Evolutionary conservation across 495 filamentous ascomycete genomes (phyloP).

Genomic region (Hapsidospora chrysogenum): DNA sequence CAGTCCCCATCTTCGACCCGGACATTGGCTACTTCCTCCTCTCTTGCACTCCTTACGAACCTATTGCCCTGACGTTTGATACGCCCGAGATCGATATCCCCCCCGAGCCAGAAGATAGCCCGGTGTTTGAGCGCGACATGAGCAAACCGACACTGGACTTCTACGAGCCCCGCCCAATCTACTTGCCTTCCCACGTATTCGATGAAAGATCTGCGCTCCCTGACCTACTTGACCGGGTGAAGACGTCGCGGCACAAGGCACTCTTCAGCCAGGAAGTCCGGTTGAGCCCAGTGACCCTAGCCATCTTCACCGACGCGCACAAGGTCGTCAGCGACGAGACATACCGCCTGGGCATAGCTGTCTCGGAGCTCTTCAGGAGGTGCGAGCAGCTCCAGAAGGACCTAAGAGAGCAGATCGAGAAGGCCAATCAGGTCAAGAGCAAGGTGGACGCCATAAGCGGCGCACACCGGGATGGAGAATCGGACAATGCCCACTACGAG

Average conservation of each 20-base stretch:
- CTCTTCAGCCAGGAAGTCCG: slow-evolving; percentile 54
- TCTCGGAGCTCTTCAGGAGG: slow-evolving; percentile 65
- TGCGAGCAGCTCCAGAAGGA: slow-evolving; percentile 59
- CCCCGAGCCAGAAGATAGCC: slow-evolving; percentile 14
- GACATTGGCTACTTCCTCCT: slow-evolving; percentile 69
- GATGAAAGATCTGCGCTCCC: slow-evolving; percentile 42
- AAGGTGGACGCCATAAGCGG: slow-evolving; percentile 50
- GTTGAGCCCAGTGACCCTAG: slow-evolving; percentile 57
- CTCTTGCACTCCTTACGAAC: slow-evolving; percentile 44
- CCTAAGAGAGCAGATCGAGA: slow-evolving; percentile 51
- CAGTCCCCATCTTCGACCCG: slow-evolving; percentile 50
- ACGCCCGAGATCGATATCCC: slow-evolving; percentile 31
- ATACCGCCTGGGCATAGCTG: slow-evolving; percentile 49
- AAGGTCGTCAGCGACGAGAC: slow-evolving; percentile 60
- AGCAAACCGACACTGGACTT: slow-evolving; percentile 17
- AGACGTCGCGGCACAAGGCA: slow-evolving; percentile 39
- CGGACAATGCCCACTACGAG: slow-evolving; percentile 36
- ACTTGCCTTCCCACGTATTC: slow-evolving; percentile 50
- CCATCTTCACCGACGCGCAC: slow-evolving; percentile 62
- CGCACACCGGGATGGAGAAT: slow-evolving; percentile 34
- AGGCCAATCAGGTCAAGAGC: slow-evolving; percentile 46
- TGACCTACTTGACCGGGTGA: slow-evolving; percentile 42
- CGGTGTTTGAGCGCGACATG: slow-evolving; percentile 15
- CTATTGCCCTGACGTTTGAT: slow-evolving; percentile 52
- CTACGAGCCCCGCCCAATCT: slow-evolving; percentile 45